Evolutionary conservation across 495 filamentous ascomycete genomes (phyloP), one percentile per base, ranked within the genome.

Genomic region (Sabuloglossum arenarium): DNA sequence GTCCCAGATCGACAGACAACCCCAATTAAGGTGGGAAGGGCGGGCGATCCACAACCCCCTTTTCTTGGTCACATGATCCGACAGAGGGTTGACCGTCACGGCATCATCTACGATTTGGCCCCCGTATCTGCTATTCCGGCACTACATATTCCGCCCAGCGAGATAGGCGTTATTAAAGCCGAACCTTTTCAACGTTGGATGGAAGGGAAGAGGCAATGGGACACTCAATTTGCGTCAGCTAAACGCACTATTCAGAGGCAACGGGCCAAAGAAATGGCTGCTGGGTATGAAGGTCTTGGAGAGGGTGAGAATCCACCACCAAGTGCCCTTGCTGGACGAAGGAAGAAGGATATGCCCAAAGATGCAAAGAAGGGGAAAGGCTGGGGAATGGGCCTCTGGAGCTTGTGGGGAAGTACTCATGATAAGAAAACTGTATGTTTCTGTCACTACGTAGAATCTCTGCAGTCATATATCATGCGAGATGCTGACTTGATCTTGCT

Each of bases 31-130:
- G 47, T 94, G 2, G 87, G 88, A 32, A 84, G 73, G 63, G 86
- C 88, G 25, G 85, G 87, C n/a, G 85, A 90, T 63, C 76, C 84
- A 12, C 69, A 94, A 0, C 88, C 87, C 4, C 66, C 76, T 0
- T 96, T 88, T 68, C 74, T 79, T 52, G 68, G 82, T 50, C 81
- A 93, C 65, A 94, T 95, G 86, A 88, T 97, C 56, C 84, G 90
- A 4, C 86, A 97, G 64, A 72, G 82, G 24, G 80, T 97, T 31
- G 80, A 85, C 59, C 77, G 83, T 14, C 77, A 86, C 63, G 90
- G 90, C 11, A 68, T 73, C 25, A 76, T 88, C 31, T 81, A 77
- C 57, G 73, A 75, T 6, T 72, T 97, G 0, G 74, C 78, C 0
- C 76, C 80, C 0, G 69, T 74, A 10, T 68, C 71, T 3, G 73